Evolutionary conservation across 108 stramenopile genomes (phyloP), one percentile per base, ranked within the genome.

Genomic region (Licmophora abbreviata): DNA sequence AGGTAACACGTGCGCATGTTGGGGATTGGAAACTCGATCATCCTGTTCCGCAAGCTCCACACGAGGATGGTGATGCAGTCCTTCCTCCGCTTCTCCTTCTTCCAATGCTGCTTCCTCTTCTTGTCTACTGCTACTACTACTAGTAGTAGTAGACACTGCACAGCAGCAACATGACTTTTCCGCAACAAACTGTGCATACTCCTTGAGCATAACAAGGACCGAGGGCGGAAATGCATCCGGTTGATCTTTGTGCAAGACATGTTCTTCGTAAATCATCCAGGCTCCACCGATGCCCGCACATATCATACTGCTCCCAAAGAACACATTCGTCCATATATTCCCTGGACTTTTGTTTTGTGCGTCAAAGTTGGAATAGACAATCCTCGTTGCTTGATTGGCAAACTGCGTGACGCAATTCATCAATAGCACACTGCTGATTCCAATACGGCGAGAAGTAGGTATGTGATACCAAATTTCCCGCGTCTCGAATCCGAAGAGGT

Each of bases 401-500:
- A 23, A 67, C 42, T 67, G 56, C 11, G 50, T 30, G 43, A 58
- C 1, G 15, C 51, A 54, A 55, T 67, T 67, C 22, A 5, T 0
- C 17, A 60, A 20, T 1, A 67, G 33, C 9, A 55, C 1, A 2
- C 38, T n/a, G 2, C 38, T 29, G 30, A 67, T 41, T 8, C 12
- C 14, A 11, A 5, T 4, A 11, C 66, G 51, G 1, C 33, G 10
- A 1, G 1, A 1, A 1, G 6, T 1, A 18, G 48, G 66, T 47
- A 50, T 29, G 40, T 67, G 59, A 37, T 51, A 67, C 66, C 66
- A 67, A 24, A 44, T 37, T 15, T 61, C 53, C 1, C 48, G 34
- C 3, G 59, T 46, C 11, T 29, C 26, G 0, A 45, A 8, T 14
- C 66, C 66, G 36, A 61, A 61, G 31, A 67, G 40, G 36, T 67